Evolutionary conservation across 2,329 filamentous ascomycete species (phyloP), one percentile per base, ranked within the genome.

Genomic region (Stagonosporopsis rhizophila): DNA sequence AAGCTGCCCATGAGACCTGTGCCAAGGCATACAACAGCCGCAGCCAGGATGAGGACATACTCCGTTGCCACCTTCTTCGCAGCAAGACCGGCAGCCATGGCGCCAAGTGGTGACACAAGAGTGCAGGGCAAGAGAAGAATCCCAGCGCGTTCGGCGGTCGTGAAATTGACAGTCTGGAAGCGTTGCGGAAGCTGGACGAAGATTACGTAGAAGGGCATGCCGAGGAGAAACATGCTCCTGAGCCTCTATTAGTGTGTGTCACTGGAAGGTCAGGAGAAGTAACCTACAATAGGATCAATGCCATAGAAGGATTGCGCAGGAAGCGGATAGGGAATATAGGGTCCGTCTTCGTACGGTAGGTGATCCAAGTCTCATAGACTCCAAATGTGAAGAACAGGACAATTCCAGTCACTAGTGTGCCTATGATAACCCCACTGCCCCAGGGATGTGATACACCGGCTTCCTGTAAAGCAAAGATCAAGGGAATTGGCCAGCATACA

Each of bases 391-490:
- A 19, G 22, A 73, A 61, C 6, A 64, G 44, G 15, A 62, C 58
- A 17, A 71, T 39, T 1, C 71, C 72, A 20, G 68, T 56, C 3
- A 66, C 61, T 0, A 73, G 56, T 4, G 70, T 71, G 20, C 70
- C 70, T 35, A 74, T 68, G 44, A 72, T 70, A 15, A 70, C 44
- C 14, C 62, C 58, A 35, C 69, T 71, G 15, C 48, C 65, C 71
- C 71, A 73, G 2, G 45, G 37, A 37, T 65, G 64, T 4, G 57
- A 60, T 19, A 66, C 52, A 3, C 70, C 71, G 22, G 65, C 71
- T 53, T 74, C 68, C 56, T 75, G 70, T 6, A 74, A 51, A 1
- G 67, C 70, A 38, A 72, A 74, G 17, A 74, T 62, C 17, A 75
- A 54, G 9, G 71, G 69, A 15, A 75, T 68, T 0, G 71, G 69